Evolutionary conservation across 2,329 filamentous ascomycete species (phyloP).

Genomic region (Penicillium expansum): DNA sequence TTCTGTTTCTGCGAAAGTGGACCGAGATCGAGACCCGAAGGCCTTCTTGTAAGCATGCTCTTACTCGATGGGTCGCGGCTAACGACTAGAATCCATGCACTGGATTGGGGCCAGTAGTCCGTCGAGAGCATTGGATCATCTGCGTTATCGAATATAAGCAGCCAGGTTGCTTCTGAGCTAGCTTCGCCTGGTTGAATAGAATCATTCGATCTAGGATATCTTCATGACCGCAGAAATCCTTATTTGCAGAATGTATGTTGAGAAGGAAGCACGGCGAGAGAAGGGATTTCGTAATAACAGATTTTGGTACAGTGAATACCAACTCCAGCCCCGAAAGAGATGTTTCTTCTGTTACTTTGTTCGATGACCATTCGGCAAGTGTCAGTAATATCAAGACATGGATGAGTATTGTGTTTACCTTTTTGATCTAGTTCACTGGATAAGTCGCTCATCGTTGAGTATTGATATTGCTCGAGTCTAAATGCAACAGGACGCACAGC

Average conservation of each 20-base stretch:
- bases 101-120: neutral
- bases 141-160: neutral
- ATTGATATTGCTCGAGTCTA: no score
- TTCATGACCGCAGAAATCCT: constrained; percentile 23
- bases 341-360: neutral
- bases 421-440: no score
- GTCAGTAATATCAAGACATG: no score
- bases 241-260: constrained; percentile 7
- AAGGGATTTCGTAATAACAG: neutral
- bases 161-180: neutral
- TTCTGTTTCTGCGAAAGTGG: neutral
- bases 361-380: neutral
- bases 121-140: neutral
- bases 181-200: neutral
- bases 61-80: neutral
- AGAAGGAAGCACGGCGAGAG: neutral
- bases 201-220: constrained; percentile 15
- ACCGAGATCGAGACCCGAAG: neutral
- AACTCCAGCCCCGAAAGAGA: neutral
- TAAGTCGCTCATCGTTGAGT: no score
- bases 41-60: neutral
- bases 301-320: neutral
- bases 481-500: no score
- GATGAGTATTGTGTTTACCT: no score
- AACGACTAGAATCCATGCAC: neutral